Evolutionary conservation across 805 yeast genomes (phyloP).

Genomic region (Hagleromyces aurorensis): DNA sequence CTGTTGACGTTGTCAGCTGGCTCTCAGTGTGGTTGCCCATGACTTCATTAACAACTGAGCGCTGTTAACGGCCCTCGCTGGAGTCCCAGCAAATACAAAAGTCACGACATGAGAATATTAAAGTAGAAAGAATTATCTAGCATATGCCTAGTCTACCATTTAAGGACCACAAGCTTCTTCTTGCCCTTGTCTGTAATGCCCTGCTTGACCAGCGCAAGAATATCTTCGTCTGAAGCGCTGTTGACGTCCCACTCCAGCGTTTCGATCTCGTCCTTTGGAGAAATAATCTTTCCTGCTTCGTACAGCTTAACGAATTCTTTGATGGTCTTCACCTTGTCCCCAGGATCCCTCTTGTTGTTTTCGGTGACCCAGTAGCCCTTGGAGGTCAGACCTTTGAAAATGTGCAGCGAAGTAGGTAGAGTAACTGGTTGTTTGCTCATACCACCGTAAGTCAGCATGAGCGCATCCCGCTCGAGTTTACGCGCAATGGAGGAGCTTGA

Average conservation of each 20-base stretch:
- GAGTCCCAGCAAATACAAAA: not conserved
- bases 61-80: no score
- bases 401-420: conserved; percentile 82
- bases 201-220: conserved; percentile 35
- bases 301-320: conserved; percentile 49
- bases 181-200: conserved; percentile 36
- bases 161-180: conserved; percentile 25
- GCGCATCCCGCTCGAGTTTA: conserved; percentile 66
- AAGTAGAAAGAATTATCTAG: no score
- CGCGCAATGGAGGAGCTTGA: conserved; percentile 76
- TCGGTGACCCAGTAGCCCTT: conserved; percentile 92
- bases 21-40: no score
- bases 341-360: conserved; percentile 52
- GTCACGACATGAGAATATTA: not conserved
- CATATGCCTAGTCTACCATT: no score
- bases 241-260: conserved; percentile 30
- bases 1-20: no score
- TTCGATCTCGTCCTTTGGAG: conserved; percentile 38
- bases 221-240: conserved; percentile 32
- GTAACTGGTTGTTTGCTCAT: conserved; percentile 94
- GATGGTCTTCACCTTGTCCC: conserved; percentile 48
- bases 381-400: conserved; percentile 79
- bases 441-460: conserved; percentile 89
- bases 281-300: conserved; percentile 48
- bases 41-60: no score